Evolutionary conservation across 2,329 filamentous ascomycete genomes (phyloP).

Genomic region (Colletotrichum salicis): DNA sequence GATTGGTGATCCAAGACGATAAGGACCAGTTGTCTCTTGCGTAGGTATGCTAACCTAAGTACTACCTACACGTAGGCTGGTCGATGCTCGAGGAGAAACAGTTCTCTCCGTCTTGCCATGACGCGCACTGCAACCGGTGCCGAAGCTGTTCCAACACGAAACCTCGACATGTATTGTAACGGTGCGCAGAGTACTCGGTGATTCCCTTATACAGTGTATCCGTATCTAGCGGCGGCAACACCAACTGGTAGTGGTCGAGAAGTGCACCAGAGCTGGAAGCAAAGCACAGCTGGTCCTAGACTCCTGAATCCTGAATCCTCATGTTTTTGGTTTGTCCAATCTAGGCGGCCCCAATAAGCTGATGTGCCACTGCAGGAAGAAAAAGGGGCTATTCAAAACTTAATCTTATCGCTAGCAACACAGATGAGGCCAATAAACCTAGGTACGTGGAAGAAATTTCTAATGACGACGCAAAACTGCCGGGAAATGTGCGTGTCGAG

Average conservation of each 20-base stretch:
- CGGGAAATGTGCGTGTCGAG: background rate
- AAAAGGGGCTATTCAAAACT: conserved; percentile 8
- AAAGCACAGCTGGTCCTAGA: background rate
- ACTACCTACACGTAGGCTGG: too few relatives aligned
- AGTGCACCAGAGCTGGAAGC: background rate
- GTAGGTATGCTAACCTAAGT: too few relatives aligned
- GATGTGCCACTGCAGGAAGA: conserved; percentile 3
- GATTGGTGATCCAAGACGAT: background rate
- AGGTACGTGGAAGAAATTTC: conserved; percentile 5
- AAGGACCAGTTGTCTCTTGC: background rate
- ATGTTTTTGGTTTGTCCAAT: background rate
- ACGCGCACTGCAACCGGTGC: background rate
- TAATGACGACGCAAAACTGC: background rate
- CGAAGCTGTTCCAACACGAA: conserved; percentile 7
- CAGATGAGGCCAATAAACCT: background rate
- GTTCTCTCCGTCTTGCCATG: background rate
- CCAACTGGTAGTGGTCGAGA: background rate
- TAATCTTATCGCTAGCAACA: background rate
- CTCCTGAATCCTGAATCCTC: too few relatives aligned
- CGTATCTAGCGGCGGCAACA: background rate
- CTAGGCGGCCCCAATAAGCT: background rate
- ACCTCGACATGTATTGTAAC: background rate
- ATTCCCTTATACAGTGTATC: background rate
- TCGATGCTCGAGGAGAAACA: background rate
- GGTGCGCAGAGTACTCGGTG: background rate